phyloP scores from a whole-genome alignment of 805 yeast species.

The Suhomyces pyralidae region DNA sequence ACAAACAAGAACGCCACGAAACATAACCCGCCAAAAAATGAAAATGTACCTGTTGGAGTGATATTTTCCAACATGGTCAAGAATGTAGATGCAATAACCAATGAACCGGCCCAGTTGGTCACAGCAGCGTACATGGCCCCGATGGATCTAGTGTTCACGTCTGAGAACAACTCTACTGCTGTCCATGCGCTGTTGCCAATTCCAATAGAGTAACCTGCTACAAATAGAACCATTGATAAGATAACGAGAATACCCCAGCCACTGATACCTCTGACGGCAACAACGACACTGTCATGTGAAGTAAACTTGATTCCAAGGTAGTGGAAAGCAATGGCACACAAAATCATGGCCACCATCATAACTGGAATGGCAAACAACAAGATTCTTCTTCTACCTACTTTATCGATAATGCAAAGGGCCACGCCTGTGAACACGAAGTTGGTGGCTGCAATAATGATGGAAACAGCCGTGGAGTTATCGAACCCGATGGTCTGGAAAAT shows the following conservation, averaged over 20 bases:
- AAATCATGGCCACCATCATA: slow-evolving; percentile 70
- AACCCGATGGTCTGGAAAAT: slow-evolving; percentile 91
- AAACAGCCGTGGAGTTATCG: slow-evolving; percentile 86
- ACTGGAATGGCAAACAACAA: slow-evolving; percentile 79
- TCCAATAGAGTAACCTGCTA: slow-evolving; percentile 89
- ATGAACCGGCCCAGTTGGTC: slow-evolving; percentile 92
- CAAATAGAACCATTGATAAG: slow-evolving; percentile 79
- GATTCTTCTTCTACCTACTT: slow-evolving; percentile 83
- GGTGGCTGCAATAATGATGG: slow-evolving; percentile 90
- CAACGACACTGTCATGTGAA: slow-evolving; percentile 37
- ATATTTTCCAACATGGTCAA: slow-evolving; percentile 90
- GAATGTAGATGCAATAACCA: slow-evolving; percentile 87
- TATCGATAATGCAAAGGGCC: slow-evolving; percentile 85
- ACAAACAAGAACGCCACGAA: slow-evolving; percentile 69
- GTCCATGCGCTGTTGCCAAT: slow-evolving; percentile 99
- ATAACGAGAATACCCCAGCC: slow-evolving; percentile 90
- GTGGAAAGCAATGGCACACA: slow-evolving; percentile 92
- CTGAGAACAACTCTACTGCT: slow-evolving; percentile 92
- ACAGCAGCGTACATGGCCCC: slow-evolving; percentile 92
- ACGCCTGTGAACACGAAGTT: slow-evolving; percentile 84
- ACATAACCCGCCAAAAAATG: slow-evolving; percentile 83
- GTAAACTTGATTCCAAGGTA: slow-evolving; percentile 65
- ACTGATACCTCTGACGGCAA: slow-evolving; percentile 46
- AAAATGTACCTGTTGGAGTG: slow-evolving; percentile 93
- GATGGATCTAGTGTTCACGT: slow-evolving; percentile 80